A percentile compares a stretch with the other conserved stretches of the same genome.
Evolutionary conservation across 305 asterid genomes (phyloP).

Genomic region (Withania somnifera): DNA sequence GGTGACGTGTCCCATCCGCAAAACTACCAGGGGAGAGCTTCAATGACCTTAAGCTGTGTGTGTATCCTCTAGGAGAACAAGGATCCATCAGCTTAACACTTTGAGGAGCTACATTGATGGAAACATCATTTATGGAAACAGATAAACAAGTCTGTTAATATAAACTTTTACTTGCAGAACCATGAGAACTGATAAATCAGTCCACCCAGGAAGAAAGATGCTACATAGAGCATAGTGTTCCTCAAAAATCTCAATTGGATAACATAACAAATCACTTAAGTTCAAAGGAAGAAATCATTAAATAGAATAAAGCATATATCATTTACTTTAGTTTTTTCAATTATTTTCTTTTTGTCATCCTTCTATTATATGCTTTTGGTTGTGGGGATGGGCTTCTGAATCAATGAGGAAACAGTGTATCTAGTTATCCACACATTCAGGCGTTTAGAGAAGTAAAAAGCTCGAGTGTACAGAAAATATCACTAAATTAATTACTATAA

Average conservation of each 20-base stretch:
- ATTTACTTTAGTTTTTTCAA: neutral
- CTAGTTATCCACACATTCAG: neutral
- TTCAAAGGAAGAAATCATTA: neutral
- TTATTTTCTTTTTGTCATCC: neutral
- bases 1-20: slow-evolving; percentile 29
- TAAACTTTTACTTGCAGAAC: neutral
- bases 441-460: neutral
- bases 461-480: neutral
- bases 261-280: neutral
- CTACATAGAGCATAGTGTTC: neutral
- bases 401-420: neutral
- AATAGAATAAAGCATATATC: neutral
- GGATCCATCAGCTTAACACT: slow-evolving; percentile 55
- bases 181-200: neutral
- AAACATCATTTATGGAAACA: slow-evolving; percentile 21
- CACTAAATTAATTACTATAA: neutral
- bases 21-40: slow-evolving; percentile 37
- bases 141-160: neutral
- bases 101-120: slow-evolving; percentile 39
- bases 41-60: slow-evolving; percentile 24
- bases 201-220: neutral
- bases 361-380: neutral
- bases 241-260: neutral
- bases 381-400: neutral
- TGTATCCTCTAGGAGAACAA: slow-evolving; percentile 84